Percentiles rank a stretch among this genome's conserved stretches.
phyloP scores from a whole-genome alignment of 441 rosid genomes.

The Populus hybrid region DNA sequence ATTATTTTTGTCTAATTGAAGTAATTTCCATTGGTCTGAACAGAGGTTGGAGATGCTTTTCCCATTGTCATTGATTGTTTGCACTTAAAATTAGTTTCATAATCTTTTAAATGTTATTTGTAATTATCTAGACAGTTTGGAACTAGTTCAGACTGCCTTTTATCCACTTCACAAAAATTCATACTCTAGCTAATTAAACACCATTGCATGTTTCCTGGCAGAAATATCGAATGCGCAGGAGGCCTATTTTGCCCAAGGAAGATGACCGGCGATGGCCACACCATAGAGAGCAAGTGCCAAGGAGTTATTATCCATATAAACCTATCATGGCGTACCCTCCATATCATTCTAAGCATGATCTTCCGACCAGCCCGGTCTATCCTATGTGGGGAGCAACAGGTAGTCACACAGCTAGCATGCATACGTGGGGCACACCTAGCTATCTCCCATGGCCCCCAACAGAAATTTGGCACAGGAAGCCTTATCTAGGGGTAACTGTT shows the following conservation, averaged over 20 bases:
- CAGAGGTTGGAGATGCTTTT: not conserved
- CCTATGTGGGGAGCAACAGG: conserved; percentile 75
- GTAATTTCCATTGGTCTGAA: not conserved
- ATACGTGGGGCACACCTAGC: conserved; percentile 48
- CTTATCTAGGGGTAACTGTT: conserved; percentile 56
- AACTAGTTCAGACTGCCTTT: not conserved
- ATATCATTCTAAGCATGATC: conserved; percentile 41
- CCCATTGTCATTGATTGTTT: not conserved
- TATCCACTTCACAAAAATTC: not conserved
- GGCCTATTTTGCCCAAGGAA: conserved; percentile 79
- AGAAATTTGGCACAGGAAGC: conserved; percentile 77
- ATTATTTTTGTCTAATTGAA: not conserved
- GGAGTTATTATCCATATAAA: conserved; percentile 49
- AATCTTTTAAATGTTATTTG: not conserved
- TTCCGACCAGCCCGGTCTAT: conserved; percentile 34
- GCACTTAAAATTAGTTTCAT: not conserved
- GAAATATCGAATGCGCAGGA: conserved; percentile 87
- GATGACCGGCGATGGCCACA: conserved; percentile 67
- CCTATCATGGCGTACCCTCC: conserved; percentile 72
- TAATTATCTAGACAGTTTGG: too few species aligned
- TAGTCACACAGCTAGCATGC: conserved; percentile 46
- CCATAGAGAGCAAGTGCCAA: conserved; percentile 44
- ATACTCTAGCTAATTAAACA: conserved; percentile 6
- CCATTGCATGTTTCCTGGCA: conserved; percentile 31
- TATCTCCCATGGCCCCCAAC: conserved; percentile 53